Evolutionary conservation across 83 land plant species (phyloP).

Genomic region (Larix sibirica): DNA sequence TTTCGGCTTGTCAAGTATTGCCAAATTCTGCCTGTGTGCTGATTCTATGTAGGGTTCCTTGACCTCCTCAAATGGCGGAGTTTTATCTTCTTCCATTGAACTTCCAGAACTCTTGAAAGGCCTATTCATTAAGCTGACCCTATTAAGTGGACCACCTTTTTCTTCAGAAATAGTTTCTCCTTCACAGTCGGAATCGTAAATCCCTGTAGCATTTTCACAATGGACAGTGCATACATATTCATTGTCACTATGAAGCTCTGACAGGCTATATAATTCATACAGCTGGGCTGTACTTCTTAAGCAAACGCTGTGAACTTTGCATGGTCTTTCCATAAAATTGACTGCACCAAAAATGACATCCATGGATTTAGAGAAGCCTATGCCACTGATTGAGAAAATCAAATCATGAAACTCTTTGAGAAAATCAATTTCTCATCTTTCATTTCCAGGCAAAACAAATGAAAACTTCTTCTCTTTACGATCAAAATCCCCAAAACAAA

Average conservation of each 20-base stretch:
- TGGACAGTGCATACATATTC: constrained; percentile 72
- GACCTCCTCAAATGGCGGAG: neutral
- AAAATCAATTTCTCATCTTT: neutral
- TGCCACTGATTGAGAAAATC: neutral
- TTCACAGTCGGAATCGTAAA: neutral
- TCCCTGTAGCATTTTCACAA: constrained; percentile 34
- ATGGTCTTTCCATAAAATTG: constrained; percentile 34
- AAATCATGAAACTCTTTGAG: neutral
- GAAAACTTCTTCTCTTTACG: neutral
- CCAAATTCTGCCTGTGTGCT: neutral
- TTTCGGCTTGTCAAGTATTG: neutral
- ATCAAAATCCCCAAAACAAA: neutral
- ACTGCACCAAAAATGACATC: constrained; percentile 33
- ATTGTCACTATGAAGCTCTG: constrained; percentile 19
- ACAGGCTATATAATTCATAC: constrained; percentile 58
- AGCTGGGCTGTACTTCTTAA: constrained; percentile 54
- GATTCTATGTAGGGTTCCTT: neutral
- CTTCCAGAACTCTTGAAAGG: too few species aligned
- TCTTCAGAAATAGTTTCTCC: neutral
- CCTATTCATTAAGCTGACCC: neutral
- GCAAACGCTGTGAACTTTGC: constrained; percentile 52
- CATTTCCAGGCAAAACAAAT: constrained; percentile 7
- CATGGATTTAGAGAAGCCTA: constrained; percentile 5
- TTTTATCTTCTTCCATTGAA: constrained; percentile 9
- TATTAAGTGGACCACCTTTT: neutral